Conservation (phyloP, 805 yeast genomes). For the Lipomyces chichibuensis region DNA sequence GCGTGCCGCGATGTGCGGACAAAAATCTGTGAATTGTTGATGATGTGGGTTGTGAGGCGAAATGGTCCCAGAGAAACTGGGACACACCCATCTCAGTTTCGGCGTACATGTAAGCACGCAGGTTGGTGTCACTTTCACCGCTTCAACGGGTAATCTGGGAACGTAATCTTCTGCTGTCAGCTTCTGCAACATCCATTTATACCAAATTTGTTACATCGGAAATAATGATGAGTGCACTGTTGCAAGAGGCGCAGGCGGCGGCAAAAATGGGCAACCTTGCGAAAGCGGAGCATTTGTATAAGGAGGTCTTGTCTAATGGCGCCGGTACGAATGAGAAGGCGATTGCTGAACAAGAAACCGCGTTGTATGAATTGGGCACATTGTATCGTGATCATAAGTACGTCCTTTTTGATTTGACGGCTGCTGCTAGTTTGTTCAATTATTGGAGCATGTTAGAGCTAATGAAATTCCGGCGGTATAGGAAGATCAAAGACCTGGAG, state of each 20-base stretch:
- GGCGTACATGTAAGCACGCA: background rate
- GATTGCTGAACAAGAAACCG: conserved; percentile 63
- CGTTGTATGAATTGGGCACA: conserved; percentile 75
- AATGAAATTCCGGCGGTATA: background rate
- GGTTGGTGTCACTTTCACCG: background rate
- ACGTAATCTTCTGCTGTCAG: background rate
- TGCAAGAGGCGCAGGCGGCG: conserved; percentile 61
- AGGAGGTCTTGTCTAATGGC: conserved; percentile 50
- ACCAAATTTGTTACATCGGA: background rate
- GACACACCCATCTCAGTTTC: background rate
- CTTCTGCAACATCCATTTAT: background rate
- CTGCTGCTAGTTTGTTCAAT: background rate
- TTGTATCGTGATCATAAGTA: conserved; percentile 56
- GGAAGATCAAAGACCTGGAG: conserved; percentile 55
- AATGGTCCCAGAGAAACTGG: too few relatives aligned
- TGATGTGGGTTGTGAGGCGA: background rate
- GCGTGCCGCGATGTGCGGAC: background rate
- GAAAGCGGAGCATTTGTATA: conserved; percentile 65
- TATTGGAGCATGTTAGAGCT: background rate
- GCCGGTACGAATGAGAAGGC: conserved; percentile 47
- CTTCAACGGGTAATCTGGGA: background rate
- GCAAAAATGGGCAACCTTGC: conserved; percentile 53
- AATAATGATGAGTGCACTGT: conserved; percentile 1
- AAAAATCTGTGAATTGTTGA: background rate
- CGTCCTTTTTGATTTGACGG: background rate